phyloP scores from a whole-genome alignment of 495 filamentous ascomycete species.

The Amorphotheca resinae region DNA sequence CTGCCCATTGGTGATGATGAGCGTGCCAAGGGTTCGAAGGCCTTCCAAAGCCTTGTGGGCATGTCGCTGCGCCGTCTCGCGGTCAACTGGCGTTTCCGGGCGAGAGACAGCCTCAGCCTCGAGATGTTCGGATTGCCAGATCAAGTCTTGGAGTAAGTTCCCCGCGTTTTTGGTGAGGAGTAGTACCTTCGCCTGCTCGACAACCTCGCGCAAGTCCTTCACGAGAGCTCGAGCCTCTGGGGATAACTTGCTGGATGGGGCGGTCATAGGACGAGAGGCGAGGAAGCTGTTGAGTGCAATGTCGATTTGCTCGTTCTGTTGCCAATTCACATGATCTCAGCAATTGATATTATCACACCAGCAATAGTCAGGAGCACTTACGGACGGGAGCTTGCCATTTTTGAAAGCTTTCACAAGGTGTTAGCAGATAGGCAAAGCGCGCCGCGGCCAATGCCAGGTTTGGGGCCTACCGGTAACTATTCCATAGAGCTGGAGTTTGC shows the following conservation, averaged over 20 bases:
- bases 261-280: conserved; percentile 48
- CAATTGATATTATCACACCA: neutral
- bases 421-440: conserved; percentile 1
- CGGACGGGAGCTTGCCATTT: conserved; percentile 81
- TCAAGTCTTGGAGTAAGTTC: conserved; percentile 89
- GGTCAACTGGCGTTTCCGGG: conserved; percentile 57
- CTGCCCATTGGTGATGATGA: conserved; percentile 91
- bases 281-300: conserved; percentile 80
- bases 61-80: conserved; percentile 66
- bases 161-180: conserved; percentile 94
- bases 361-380: conserved; percentile 30
- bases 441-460: neutral
- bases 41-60: conserved; percentile 70
- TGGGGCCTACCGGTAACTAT: conserved; percentile 56
- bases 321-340: neutral
- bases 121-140: conserved; percentile 80
- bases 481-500: conserved; percentile 90
- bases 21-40: conserved; percentile 74
- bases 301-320: conserved; percentile 82
- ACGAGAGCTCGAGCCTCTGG: conserved; percentile 68
- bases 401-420: conserved; percentile 87
- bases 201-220: conserved; percentile 64
- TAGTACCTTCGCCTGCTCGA: conserved; percentile 76
- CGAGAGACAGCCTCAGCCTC: conserved; percentile 42
- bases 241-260: conserved; percentile 69